Percentiles rank a stretch among this genome's conserved stretches.
Conservation (phyloP, 768 basidiomycete species). For the Termitomyces sp. region DNA sequence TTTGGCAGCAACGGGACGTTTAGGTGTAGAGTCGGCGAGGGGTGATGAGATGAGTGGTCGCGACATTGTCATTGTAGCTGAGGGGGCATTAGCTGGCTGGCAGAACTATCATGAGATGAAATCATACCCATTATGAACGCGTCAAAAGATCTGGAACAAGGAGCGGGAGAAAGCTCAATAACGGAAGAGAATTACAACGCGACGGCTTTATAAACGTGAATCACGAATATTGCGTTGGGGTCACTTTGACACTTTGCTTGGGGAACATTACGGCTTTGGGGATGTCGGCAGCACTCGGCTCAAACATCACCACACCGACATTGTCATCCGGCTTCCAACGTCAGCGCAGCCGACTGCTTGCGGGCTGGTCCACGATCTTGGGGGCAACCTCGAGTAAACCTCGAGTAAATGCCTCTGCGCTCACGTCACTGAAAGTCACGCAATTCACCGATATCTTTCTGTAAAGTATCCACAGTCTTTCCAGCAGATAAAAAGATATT, state of each 20-base stretch:
- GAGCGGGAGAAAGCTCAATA: conserved; percentile 5
- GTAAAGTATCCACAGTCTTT: too few relatives aligned
- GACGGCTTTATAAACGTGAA: conserved; percentile 24
- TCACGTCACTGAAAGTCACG: too few relatives aligned
- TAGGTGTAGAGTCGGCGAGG: conserved; percentile 42
- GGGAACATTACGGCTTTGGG: conserved; percentile 16
- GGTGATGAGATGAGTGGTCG: conserved; percentile 61
- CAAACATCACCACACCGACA: conserved; percentile 10
- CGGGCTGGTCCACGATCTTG: background rate
- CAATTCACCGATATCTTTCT: too few relatives aligned
- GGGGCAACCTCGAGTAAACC: conserved; percentile 2
- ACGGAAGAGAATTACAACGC: background rate
- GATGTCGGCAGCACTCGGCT: conserved; percentile 16
- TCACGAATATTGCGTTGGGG: conserved; percentile 19
- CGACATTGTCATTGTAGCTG: conserved; percentile 44
- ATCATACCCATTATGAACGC: conserved; percentile 34
- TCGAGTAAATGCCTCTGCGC: too few relatives aligned
- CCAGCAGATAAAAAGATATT: too few relatives aligned
- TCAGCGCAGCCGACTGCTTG: background rate
- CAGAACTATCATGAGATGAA: background rate
- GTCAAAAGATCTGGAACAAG: background rate
- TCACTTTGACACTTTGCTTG: conserved; percentile 11
- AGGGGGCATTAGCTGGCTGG: conserved; percentile 2
- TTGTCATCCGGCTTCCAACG: background rate
- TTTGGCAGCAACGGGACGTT: conserved; percentile 22